Percentiles rank a stretch among this genome's conserved stretches.
These are phyloP conservation scores for Arthrobotrys entomopaga DNA, from an alignment of 2,329 filamentous ascomycete species.

Conservation along the genomic window DNA sequence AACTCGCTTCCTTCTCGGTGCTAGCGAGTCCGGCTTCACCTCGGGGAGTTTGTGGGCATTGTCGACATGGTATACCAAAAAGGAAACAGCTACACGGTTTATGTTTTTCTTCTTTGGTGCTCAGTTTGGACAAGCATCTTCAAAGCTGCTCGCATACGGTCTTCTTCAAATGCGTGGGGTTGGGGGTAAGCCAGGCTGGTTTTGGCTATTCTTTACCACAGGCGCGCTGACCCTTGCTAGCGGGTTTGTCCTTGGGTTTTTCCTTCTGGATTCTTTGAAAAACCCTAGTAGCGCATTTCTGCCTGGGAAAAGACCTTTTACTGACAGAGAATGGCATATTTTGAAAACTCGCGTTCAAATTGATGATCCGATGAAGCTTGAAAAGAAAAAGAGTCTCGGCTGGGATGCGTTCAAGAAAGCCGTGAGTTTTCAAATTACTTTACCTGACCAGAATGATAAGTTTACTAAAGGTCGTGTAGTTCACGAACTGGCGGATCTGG, in stretches of 20 bases:
- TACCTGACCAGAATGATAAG: background rate
- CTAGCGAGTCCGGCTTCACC: constrained; percentile 69
- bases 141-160: constrained; percentile 64
- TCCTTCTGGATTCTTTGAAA: constrained; percentile 65
- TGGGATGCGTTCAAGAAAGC: constrained; percentile 64
- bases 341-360: constrained; percentile 63
- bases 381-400: constrained; percentile 66
- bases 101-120: constrained; percentile 70
- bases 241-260: constrained; percentile 64
- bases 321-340: constrained; percentile 63
- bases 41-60: constrained; percentile 67
- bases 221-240: constrained; percentile 67
- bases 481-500: constrained; percentile 67
- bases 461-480: constrained; percentile 59
- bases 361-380: constrained; percentile 65
- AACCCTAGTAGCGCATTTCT: constrained; percentile 64
- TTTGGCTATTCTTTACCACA: constrained; percentile 69
- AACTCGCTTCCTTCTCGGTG: constrained; percentile 67
- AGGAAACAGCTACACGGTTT: constrained; percentile 67
- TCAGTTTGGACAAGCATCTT: constrained; percentile 65
- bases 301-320: constrained; percentile 61
- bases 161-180: constrained; percentile 67
- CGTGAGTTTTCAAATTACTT: constrained; percentile 57
- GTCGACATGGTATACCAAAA: constrained; percentile 68
- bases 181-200: constrained; percentile 67